Evolutionary conservation across 371 early-diverging fungal genomes (phyloP).

Genomic region (Mitosporidium daphniae): DNA sequence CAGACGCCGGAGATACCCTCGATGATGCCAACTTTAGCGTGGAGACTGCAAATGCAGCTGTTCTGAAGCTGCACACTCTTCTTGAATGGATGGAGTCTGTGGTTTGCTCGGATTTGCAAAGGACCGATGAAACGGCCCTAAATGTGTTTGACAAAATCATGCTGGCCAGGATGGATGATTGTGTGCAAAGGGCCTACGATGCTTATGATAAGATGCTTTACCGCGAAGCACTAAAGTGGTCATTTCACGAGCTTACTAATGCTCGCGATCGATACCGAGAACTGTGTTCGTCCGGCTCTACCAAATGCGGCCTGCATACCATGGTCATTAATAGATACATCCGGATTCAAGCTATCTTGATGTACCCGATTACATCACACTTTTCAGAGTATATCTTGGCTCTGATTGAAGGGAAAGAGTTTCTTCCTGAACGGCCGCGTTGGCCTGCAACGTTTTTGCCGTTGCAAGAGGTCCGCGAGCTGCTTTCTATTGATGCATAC

Average conservation of each 20-base stretch:
- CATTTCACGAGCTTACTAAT: constrained; percentile 58
- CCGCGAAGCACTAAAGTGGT: constrained; percentile 70
- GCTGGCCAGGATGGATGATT: constrained; percentile 3
- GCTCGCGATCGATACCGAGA: constrained; percentile 62
- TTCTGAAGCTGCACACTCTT: constrained; percentile 59
- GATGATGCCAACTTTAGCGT: constrained; percentile 98
- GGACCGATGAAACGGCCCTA: too few species aligned
- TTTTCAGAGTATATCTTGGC: constrained; percentile 65
- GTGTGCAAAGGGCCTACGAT: constrained; percentile 15
- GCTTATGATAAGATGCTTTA: constrained; percentile 43
- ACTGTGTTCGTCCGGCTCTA: constrained; percentile 14
- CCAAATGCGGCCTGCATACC: constrained; percentile 25
- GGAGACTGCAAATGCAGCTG: constrained; percentile 71
- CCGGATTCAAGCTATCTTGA: constrained; percentile 30
- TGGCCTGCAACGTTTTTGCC: too few species aligned
- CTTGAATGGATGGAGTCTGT: constrained; percentile 50
- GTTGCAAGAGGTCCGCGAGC: too few species aligned
- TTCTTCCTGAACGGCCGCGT: too few species aligned
- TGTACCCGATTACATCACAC: constrained; percentile 60
- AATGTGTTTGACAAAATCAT: constrained; percentile 6
- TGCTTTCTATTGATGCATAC: too few species aligned
- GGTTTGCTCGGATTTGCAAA: too few species aligned
- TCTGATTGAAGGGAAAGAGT: too few species aligned
- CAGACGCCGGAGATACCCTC: constrained; percentile 65
- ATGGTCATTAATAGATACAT: constrained; percentile 37